Conservation (phyloP, 106 monocot species). For the Dioscorea zingiberensis region DNA sequence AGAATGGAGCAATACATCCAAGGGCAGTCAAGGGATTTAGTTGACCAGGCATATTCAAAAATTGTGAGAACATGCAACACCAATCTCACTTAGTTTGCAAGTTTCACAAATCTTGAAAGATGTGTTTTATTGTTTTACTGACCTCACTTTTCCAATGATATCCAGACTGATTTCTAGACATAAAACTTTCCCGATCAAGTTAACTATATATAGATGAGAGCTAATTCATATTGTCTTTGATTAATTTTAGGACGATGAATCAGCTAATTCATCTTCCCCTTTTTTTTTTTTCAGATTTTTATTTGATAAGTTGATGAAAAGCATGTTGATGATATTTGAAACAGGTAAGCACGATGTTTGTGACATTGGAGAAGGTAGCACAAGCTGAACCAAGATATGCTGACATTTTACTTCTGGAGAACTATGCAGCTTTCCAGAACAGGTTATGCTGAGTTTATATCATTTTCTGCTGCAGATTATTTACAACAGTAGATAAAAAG, state of each 20-base stretch:
- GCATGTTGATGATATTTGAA: not conserved
- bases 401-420: slow-evolving; percentile 89
- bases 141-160: not conserved
- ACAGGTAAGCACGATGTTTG: slow-evolving; percentile 93
- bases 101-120: too few relatives aligned
- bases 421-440: slow-evolving; percentile 98
- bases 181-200: not conserved
- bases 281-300: not conserved
- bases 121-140: not conserved
- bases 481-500: too few relatives aligned
- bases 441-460: slow-evolving; percentile 31
- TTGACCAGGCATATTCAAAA: slow-evolving; percentile 94
- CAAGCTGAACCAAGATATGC: slow-evolving; percentile 79
- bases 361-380: slow-evolving; percentile 88
- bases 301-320: not conserved
- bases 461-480: not conserved
- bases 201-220: too few relatives aligned
- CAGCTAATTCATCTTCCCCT: too few relatives aligned
- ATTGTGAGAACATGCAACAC: slow-evolving; percentile 48
- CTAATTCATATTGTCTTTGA: too few relatives aligned
- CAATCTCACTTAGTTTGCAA: not conserved
- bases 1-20: slow-evolving; percentile 99
- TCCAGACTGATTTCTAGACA: not conserved
- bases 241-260: too few relatives aligned
- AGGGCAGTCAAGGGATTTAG: slow-evolving; percentile 92